phyloP scores from a whole-genome alignment of 306 rosid species.

The Astragalus glycyphyllos region DNA sequence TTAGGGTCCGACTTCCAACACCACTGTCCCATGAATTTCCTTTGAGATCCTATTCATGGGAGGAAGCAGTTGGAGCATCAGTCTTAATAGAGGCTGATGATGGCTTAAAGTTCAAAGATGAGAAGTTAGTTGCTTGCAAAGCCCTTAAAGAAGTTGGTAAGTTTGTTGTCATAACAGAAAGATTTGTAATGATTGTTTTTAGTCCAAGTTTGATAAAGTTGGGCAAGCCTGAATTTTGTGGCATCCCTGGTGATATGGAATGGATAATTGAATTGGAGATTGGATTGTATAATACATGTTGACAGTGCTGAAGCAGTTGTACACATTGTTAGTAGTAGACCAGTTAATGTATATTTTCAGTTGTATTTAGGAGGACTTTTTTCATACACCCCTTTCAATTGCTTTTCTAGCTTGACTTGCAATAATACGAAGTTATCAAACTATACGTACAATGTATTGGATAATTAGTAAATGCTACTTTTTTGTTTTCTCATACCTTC shows the following conservation, averaged over 20 bases:
- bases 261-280: slow-evolving; percentile 80
- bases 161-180: slow-evolving; percentile 72
- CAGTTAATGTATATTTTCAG: slow-evolving; percentile 28
- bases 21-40: slow-evolving; percentile 67
- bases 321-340: slow-evolving; percentile 81
- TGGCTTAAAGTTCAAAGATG: slow-evolving; percentile 70
- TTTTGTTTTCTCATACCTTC: neutral
- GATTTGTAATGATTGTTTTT: slow-evolving; percentile 65
- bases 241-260: slow-evolving; percentile 69
- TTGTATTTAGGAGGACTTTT: slow-evolving; percentile 12
- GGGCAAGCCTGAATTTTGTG: slow-evolving; percentile 79
- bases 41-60: slow-evolving; percentile 86
- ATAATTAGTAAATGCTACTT: neutral
- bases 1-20: slow-evolving; percentile 83
- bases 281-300: slow-evolving; percentile 72
- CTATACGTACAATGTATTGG: neutral
- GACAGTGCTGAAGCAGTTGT: slow-evolving; percentile 61
- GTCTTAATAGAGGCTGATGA: slow-evolving; percentile 71
- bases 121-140: slow-evolving; percentile 75
- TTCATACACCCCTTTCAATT: neutral
- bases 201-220: too few species aligned
- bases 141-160: slow-evolving; percentile 81
- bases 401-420: neutral
- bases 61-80: slow-evolving; percentile 81
- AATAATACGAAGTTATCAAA: neutral